Evolutionary conservation across 768 basidiomycete species (phyloP), one percentile per base, ranked within the genome.

Genomic region (Russula griseocarnosa): DNA sequence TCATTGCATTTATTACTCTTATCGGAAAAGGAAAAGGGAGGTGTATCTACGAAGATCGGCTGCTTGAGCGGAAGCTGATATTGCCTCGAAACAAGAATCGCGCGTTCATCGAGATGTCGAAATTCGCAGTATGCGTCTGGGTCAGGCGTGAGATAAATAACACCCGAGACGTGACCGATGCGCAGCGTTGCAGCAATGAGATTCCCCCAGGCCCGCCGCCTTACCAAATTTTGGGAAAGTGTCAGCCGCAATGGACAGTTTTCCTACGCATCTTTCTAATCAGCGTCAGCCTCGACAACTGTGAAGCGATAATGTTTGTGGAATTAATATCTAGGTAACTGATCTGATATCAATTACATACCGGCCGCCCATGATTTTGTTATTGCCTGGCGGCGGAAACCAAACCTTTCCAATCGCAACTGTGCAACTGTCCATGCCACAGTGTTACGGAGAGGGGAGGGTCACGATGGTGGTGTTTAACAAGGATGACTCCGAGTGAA

Each of bases 401-500:
- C 74, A 42, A 72, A 71, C 50, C 70, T 59, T 59, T 50, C 67
- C 61, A 30, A 70, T 53, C 10, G 59, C 58, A 62, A 72, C 73
- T 14, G 36, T 14, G 59, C 58, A 62, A 72, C 73, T 14, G 36
- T 14, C 32, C 32, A 32, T 10, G 32, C 32, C 32, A 32, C 32
- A 10, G 9, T 9, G 32, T 9, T n/a, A n/a, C n/a, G n/a, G n/a
- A n/a, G 3, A 11, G 36, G 13, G 13, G 36, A 14, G 36, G 60
- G 71, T 70, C 18, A 70, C 69, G 60, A 76, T 78, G 18, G n/a
- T n/a, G 67, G 67, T 78, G 79, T 0, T 81, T 77, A 3, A 79
- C 75, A 2, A 82, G 75, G 0, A 81, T 81, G 73, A 79, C 2
- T 75, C 76, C 3, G 70, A 63, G 63, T 83, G 81, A 53, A 83